phyloP scores from a whole-genome alignment of 164 flowering plant genomes.

The Hamamelis virginiana region DNA sequence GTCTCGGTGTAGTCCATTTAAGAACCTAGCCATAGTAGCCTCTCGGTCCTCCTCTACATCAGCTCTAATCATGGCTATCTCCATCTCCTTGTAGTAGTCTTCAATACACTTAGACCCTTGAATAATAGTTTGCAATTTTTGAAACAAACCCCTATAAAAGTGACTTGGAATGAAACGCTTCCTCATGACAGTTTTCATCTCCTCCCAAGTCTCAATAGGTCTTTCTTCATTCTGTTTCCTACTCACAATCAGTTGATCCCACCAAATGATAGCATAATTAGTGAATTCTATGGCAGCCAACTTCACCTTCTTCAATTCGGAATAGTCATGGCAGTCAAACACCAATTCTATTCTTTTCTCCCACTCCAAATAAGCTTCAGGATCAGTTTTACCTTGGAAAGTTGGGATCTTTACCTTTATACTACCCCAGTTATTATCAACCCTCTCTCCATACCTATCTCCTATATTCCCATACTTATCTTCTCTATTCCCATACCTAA shows the following conservation, averaged over 20 bases:
- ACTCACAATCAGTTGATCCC: slow-evolving; percentile 9
- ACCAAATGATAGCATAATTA: slow-evolving; percentile 9
- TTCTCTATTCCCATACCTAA: no score
- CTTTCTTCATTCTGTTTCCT: slow-evolving; percentile 5
- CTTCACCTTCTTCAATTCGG: no score
- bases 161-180: slow-evolving; percentile 18
- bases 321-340: no score
- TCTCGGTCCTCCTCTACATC: slow-evolving; percentile 11
- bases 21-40: slow-evolving; percentile 7
- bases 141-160: slow-evolving; percentile 12
- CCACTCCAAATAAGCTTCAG: no score
- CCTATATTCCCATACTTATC: no score
- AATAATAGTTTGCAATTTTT: slow-evolving; percentile 8
- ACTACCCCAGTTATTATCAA: no score
- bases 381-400: no score
- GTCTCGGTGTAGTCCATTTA: slow-evolving; percentile 8
- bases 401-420: no score
- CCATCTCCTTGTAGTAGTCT: slow-evolving; percentile 25
- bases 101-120: slow-evolving; percentile 17
- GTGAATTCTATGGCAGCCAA: no score
- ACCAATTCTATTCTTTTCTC: no score
- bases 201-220: slow-evolving; percentile 17
- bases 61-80: slow-evolving; percentile 13
- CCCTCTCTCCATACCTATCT: no score
- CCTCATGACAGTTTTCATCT: slow-evolving; percentile 15